Base-by-base conservation (phyloP, 495 filamentous ascomycete genomes). In the Polyplosphaeria fusca region DNA sequence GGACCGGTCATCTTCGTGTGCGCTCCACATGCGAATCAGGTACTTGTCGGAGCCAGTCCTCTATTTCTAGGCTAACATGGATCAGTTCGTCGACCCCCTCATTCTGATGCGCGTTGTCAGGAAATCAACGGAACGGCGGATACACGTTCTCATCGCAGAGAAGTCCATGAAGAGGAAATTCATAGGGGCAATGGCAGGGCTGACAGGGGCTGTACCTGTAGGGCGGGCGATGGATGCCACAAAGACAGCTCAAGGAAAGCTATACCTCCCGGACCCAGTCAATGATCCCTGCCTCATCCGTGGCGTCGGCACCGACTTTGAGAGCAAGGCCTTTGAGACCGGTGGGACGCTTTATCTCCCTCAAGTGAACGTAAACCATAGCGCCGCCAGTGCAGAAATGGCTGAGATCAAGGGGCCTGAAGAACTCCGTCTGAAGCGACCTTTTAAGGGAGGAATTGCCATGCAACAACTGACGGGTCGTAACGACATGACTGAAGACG, bases 1-100 rank as follows among this genome's bases (percentile, higher is more conserved):
- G 93, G 89, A 1, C 91, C 93, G 0, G 81, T 98, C 50, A 89
- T 98, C 37, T 92, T 98, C 67, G 93, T 98, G 57, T 92, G 91
- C n/a, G 93, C 94, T 18, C 93, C 93, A 58, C 93, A 98, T 79
- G 94, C 93, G 42, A 98, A 98, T 70, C 93, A 98, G 82, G 89
- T 91, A 77, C 20, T 37, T 1, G n/a, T 13, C 13, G 16, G 26
- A 5, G 12, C 12, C 2, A 11, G 30, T 4, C 13, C 20, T 11
- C 4, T 18, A 26, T 44, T 44, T 23, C 45, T 12, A 18, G 20
- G n/a, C 28, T 20, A 23, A 32, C 19, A 1, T 14, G 37, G 11
- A 1, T 28, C 49, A 92, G 84, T 99, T 99, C 63, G 89, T 97
- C 62, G 93, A 99, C 65, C 91, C 91, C 30, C 79, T 99, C 27